Evolutionary conservation across 495 filamentous ascomycete genomes (phyloP).

Genomic region (Entonaema liquescens): DNA sequence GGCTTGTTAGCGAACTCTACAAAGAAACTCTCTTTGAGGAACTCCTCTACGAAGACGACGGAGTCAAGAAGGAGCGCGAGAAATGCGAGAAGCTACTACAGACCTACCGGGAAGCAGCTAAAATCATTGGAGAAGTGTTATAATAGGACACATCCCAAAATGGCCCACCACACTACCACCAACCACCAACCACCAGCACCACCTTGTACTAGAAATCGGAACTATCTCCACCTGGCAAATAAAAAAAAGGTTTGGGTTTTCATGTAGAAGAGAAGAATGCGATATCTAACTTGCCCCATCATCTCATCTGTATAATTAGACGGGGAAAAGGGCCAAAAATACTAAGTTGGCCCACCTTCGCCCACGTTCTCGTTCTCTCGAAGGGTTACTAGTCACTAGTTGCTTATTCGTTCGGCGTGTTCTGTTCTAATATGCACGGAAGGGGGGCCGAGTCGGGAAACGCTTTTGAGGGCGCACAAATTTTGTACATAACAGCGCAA

Average conservation of each 20-base stretch:
- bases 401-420: constrained; percentile 13
- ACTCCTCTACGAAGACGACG: constrained; percentile 95
- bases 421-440: background rate
- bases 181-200: background rate
- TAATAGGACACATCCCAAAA: constrained; percentile 52
- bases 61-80: constrained; percentile 94
- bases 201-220: constrained; percentile 28
- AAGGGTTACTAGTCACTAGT: constrained; percentile 7
- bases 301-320: constrained; percentile 38
- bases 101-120: constrained; percentile 96
- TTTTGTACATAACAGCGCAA: constrained; percentile 40
- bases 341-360: background rate
- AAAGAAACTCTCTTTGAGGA: constrained; percentile 93
- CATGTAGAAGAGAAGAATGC: constrained; percentile 26
- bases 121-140: constrained; percentile 96
- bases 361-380: constrained; percentile 5
- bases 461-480: constrained; percentile 13
- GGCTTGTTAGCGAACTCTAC: constrained; percentile 94
- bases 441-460: constrained; percentile 7
- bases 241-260: constrained; percentile 22
- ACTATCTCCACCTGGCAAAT: constrained; percentile 18
- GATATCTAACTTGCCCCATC: constrained; percentile 23
- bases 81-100: constrained; percentile 95
- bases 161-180: background rate
- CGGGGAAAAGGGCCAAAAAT: constrained; percentile 2